Percentiles rank a stretch among this genome's conserved stretches.
phyloP scores from a whole-genome alignment of 345 rosid species.

The Geranium rotundifolium region DNA sequence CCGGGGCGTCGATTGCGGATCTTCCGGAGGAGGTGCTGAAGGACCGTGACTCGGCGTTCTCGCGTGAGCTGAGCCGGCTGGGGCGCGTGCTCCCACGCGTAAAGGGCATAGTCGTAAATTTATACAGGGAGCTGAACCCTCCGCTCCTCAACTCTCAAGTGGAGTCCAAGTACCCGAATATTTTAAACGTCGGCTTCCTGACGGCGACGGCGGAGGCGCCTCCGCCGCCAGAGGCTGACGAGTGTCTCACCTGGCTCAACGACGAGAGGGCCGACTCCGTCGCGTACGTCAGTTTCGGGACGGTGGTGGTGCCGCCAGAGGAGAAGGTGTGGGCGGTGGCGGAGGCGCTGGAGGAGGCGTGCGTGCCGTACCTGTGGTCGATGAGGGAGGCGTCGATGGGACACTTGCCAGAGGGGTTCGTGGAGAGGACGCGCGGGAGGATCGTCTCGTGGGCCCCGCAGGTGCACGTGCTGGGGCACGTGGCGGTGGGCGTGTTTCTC shows the following conservation, averaged over 20 bases:
- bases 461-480: not conserved
- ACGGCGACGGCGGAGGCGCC: not conserved
- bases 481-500: not conserved
- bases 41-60: slow-evolving; percentile 8
- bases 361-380: no score
- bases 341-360: not conserved
- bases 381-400: no score
- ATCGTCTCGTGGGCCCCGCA: not conserved
- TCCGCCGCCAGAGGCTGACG: no score
- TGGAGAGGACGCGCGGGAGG: not conserved
- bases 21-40: slow-evolving; percentile 33
- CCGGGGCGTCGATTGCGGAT: slow-evolving; percentile 14
- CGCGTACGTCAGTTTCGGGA: no score
- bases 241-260: no score
- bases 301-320: not conserved
- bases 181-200: slow-evolving; percentile 27
- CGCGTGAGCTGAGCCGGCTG: slow-evolving; percentile 23
- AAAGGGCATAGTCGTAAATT: slow-evolving; percentile 27
- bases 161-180: slow-evolving; percentile 17
- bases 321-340: not conserved
- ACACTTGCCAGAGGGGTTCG: not conserved
- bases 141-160: slow-evolving; percentile 19
- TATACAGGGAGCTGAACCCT: slow-evolving; percentile 39
- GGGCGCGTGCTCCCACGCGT: slow-evolving; percentile 32
- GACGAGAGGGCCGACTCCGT: no score